These are phyloP conservation scores for Penicillium sp. DNA, from an alignment of 2,329 filamentous ascomycete species.

Conservation along the genomic window DNA sequence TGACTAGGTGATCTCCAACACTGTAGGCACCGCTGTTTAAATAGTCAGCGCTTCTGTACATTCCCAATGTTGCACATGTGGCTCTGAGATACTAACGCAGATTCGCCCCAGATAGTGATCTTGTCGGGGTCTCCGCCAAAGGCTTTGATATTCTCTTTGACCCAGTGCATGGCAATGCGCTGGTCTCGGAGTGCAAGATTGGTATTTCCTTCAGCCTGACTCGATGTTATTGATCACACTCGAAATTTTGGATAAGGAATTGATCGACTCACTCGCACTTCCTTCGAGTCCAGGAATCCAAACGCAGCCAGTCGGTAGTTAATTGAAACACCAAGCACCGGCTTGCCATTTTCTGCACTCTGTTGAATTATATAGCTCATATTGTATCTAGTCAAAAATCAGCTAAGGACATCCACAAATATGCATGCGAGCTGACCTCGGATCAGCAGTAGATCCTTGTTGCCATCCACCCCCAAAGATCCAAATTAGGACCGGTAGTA, in stretches of 20 bases:
- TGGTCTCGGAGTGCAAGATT: slow-evolving; percentile 36
- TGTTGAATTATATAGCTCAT: slow-evolving; percentile 34
- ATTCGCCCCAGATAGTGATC: slow-evolving; percentile 41
- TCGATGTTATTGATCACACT: neutral
- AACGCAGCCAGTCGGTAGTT: slow-evolving; percentile 34
- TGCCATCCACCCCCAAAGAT: slow-evolving; percentile 35
- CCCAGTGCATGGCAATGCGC: slow-evolving; percentile 37
- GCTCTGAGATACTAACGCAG: slow-evolving; percentile 23
- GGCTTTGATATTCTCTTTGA: slow-evolving; percentile 35
- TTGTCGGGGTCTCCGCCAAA: slow-evolving; percentile 35
- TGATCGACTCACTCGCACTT: slow-evolving; percentile 26
- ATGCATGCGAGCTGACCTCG: slow-evolving; percentile 20
- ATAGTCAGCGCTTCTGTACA: neutral
- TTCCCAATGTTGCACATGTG: neutral
- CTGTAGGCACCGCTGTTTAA: slow-evolving; percentile 31
- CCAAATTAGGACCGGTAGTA: slow-evolving; percentile 33
- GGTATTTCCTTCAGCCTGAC: slow-evolving; percentile 28
- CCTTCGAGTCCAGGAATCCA: slow-evolving; percentile 33
- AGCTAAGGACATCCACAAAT: neutral
- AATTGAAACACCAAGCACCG: slow-evolving; percentile 33
- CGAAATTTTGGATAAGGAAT: neutral
- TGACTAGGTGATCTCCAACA: slow-evolving; percentile 32
- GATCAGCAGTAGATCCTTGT: slow-evolving; percentile 33
- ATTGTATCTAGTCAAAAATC: slow-evolving; percentile 25
- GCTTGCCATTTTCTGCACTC: slow-evolving; percentile 27